Percentiles rank a stretch among this genome's conserved stretches.
phyloP scores from a whole-genome alignment of 1,139 yeast genomes.

The Saccharomyces hybrid region DNA sequence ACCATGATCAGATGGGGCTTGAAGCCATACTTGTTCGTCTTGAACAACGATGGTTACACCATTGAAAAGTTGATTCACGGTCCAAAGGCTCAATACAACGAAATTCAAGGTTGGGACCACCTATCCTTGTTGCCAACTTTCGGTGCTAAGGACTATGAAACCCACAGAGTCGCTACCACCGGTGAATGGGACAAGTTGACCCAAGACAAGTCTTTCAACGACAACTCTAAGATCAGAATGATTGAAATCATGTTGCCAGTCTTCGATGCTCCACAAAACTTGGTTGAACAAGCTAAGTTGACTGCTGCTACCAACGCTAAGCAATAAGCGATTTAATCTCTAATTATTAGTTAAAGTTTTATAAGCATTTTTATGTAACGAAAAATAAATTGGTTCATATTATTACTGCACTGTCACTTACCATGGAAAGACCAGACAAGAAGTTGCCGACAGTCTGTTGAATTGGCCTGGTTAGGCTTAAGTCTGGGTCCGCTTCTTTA shows the following conservation, averaged over 20 bases:
- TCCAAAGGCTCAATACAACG: constrained; percentile 64
- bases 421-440: too few species aligned
- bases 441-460: not conserved
- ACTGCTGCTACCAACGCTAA: constrained; percentile 58
- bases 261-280: constrained; percentile 74
- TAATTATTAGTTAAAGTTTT: not conserved
- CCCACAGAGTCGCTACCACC: constrained; percentile 50
- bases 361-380: constrained; percentile 1
- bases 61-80: constrained; percentile 88
- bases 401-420: not conserved
- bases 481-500: not conserved
- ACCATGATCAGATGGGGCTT: constrained; percentile 75
- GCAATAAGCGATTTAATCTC: constrained; percentile 11
- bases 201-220: constrained; percentile 43
- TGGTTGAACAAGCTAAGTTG: constrained; percentile 68
- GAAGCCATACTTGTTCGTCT: constrained; percentile 73
- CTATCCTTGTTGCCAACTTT: constrained; percentile 59
- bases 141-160: constrained; percentile 51
- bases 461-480: not conserved
- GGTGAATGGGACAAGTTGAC: constrained; percentile 63
- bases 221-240: constrained; percentile 54
- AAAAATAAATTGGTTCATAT: not conserved
- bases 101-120: constrained; percentile 80
- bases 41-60: constrained; percentile 85
- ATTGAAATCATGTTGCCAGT: constrained; percentile 72